Base-by-base conservation (phyloP, 257 asterid genomes). In the Gynochthodes officinalis region DNA sequence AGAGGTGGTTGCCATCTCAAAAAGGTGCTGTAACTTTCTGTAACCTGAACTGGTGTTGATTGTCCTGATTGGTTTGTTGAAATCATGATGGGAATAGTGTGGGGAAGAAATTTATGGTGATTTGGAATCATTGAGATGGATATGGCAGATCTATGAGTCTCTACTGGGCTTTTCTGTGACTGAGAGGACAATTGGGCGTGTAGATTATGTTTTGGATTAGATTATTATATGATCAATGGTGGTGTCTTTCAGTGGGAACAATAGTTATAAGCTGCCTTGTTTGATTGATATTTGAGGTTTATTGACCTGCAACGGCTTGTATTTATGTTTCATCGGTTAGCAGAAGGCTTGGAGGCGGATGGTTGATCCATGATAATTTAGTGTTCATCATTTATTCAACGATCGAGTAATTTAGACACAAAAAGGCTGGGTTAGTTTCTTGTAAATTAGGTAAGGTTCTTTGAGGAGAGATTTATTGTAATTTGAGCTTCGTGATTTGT, bases 391-490 rank as follows among this genome's bases (percentile, higher is more conserved):
- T 54, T 39, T 40, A 44, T 55, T 37, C 46, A 21, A 33, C 46
- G 27, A 35, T 40, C 28, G 40, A 33, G 62, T 67, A 48, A 57
- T 25, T 37, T 39, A 40, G 66, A 27, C 42, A 52, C 46, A 23
- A 23, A 35, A 39, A 21, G 6, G 12, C 28, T 75, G 76, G 52
- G 49, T 53, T 69, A 10, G 30, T 50, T 69, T 62, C 53, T 69
- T 60, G 71, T 76, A 76, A 69, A 63, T 70, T 70, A 42, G 68
- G 62, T 30, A 43, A 76, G 58, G 53, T 35, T 73, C 33, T 69
- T 60, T 50, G 30, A 25, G 68, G 39, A 48, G 40, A 66, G 58
- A 40, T 48, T 59, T 16, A 2, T 55, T 40, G 67, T 57, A 37
- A 57, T 70, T 57, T n/a, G n/a, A 3, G 48, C 54, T 18, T 61